Base-by-base conservation (phyloP, 2,329 filamentous ascomycete genomes). In the Immersiporthe knoxdaviesiana region DNA sequence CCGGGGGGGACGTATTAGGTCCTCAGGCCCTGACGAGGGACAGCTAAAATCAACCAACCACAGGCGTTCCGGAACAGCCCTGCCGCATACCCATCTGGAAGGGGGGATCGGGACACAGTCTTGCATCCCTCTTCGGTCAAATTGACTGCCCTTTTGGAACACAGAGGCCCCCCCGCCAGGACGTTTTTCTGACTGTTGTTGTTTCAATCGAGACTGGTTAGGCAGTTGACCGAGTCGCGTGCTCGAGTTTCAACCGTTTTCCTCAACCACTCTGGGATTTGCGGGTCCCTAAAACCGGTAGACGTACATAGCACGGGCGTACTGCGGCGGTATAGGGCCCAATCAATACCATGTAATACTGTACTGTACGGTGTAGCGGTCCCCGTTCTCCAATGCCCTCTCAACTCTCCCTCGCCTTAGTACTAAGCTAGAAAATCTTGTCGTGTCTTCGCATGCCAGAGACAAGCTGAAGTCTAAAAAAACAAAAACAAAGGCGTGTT, bases 31-130 rank as follows among this genome's bases (percentile, higher is more conserved):
- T 47, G 44, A 44, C 44, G 44, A 8, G 16, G 16, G 10, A 16
- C 39, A 41, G 39, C 44, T n/a, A 47, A 18, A 2, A 6, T 10
- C 18, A 18, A 6, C 44, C 44, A 47, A 47, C 44, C 54, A 58
- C 24, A 18, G 54, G 30, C 54, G 11, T 30, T 8, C n/a, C 54
- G 54, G 27, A 35, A 35, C 27, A 32, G 18, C 24, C 30, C 54
- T 35, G 54, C 54, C 54, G 54, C 24, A 18, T 58, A 27, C 54
- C 54, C 16, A 32, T 32, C 18, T 58, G 54, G 54, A 58, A 58
- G 8, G 50, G 8, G 47, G 18, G 44, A 2, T n/a, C n/a, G n/a
- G n/a, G n/a, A n/a, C n/a, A n/a, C n/a, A n/a, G n/a, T n/a, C n/a
- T n/a, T 44, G 41, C 41, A 44, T 44, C 41, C 16, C 41, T 21